Conservation (phyloP, 2,329 filamentous ascomycete species). For the Cladobotryum mycophilum region DNA sequence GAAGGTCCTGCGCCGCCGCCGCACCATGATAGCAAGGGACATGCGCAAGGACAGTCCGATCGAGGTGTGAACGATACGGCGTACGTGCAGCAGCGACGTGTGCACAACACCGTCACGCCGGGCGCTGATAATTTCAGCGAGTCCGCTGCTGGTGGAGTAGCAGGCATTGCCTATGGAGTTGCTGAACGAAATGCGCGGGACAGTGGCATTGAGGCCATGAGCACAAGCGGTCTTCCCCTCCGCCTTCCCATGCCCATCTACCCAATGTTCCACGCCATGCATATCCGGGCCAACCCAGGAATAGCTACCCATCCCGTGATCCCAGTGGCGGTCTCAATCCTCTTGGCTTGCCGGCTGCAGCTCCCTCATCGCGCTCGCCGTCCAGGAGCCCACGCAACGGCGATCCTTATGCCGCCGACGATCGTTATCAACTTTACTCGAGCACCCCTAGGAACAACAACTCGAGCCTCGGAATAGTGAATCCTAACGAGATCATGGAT, state of each 20-base stretch:
- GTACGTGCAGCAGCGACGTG: neutral
- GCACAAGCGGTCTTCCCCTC: conserved; percentile 32
- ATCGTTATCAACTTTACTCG: conserved; percentile 59
- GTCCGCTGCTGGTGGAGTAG: conserved; percentile 57
- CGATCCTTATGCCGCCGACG: conserved; percentile 49
- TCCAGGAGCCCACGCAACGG: conserved; percentile 43
- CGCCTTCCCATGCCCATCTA: conserved; percentile 29
- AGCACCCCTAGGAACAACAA: conserved; percentile 37
- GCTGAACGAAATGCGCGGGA: conserved; percentile 59
- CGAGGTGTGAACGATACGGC: conserved; percentile 1
- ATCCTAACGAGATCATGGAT: conserved; percentile 76
- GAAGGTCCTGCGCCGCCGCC: conserved; percentile 9
- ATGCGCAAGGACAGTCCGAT: neutral
- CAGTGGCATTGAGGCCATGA: conserved; percentile 58
- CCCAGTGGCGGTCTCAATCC: conserved; percentile 26
- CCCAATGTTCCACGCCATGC: conserved; percentile 12
- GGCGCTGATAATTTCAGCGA: conserved; percentile 63
- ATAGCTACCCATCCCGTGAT: conserved; percentile 25
- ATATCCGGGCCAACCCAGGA: conserved; percentile 11
- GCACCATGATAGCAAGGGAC: neutral
- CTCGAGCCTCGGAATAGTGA: conserved; percentile 52
- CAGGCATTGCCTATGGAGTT: conserved; percentile 60
- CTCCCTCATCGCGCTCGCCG: conserved; percentile 28
- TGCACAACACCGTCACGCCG: conserved; percentile 43
- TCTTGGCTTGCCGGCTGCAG: neutral